Percentiles rank a stretch among this genome's conserved stretches.
Evolutionary conservation across 305 asterid species (phyloP).

Genomic region (Euphrasia arctica): DNA sequence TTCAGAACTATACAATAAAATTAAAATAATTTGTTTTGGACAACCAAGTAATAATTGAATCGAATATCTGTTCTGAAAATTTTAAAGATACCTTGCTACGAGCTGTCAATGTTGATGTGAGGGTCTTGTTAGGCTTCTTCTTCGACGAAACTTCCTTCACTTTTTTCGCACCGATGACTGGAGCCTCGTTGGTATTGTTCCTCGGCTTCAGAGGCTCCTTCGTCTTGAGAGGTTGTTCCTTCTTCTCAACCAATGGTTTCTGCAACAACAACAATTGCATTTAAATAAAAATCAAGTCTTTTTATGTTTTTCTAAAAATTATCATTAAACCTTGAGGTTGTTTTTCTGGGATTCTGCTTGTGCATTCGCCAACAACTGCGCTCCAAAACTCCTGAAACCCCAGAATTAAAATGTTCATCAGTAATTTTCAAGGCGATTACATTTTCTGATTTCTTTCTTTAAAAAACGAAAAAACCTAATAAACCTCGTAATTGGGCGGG

Average conservation of each 20-base stretch:
- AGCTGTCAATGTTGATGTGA: conserved; percentile 50
- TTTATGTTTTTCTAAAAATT: too few relatives aligned
- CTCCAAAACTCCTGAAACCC: conserved; percentile 47
- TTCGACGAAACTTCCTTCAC: conserved; percentile 27
- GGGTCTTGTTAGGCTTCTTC: conserved; percentile 34
- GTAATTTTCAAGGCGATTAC: too few relatives aligned
- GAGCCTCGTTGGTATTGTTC: conserved; percentile 18
- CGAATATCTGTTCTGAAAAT: neutral
- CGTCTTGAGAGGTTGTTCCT: conserved; percentile 16
- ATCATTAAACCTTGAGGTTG: neutral
- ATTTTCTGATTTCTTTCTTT: too few relatives aligned
- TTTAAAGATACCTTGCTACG: conserved; percentile 43
- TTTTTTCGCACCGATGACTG: conserved; percentile 18
- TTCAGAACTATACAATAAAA: too few relatives aligned
- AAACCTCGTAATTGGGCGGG: conserved; percentile 63
- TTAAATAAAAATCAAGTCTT: neutral
- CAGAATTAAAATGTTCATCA: neutral
- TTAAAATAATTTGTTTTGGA: too few relatives aligned
- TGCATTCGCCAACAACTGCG: conserved; percentile 29
- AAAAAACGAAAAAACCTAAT: conserved; percentile 4
- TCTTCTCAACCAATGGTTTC: conserved; percentile 9
- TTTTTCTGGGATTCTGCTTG: neutral
- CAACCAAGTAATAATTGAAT: neutral
- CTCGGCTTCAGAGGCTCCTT: conserved; percentile 29
- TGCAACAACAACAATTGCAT: neutral